A percentile compares a stretch with the other conserved stretches of the same genome.
Conservation (phyloP, 345 rosid species). For the Citrus cavaleriei region DNA sequence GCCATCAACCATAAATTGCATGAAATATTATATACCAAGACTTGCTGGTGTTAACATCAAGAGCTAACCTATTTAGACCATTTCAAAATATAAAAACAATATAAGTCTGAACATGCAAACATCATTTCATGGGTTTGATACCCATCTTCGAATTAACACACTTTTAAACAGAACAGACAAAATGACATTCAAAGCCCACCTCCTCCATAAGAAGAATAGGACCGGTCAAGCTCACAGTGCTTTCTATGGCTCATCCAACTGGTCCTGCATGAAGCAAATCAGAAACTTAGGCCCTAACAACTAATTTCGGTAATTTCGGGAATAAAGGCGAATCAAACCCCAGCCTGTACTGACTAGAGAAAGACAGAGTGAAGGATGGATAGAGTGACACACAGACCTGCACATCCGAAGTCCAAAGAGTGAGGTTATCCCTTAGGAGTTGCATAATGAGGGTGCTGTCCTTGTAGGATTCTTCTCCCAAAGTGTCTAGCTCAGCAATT, state of each 20-base stretch:
- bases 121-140: constrained; percentile 11
- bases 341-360: background rate
- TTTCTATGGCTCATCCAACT: constrained; percentile 66
- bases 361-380: background rate
- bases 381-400: constrained; percentile 46
- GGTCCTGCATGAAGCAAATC: constrained; percentile 49
- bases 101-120: constrained; percentile 13
- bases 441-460: constrained; percentile 99
- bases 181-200: constrained; percentile 76
- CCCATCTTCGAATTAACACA: constrained; percentile 21
- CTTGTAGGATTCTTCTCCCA: constrained; percentile 97
- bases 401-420: constrained; percentile 96
- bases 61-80: constrained; percentile 14
- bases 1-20: background rate
- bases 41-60: constrained; percentile 2
- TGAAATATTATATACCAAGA: background rate
- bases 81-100: constrained; percentile 17
- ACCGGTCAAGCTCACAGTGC: constrained; percentile 16
- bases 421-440: constrained; percentile 88
- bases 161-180: constrained; percentile 24
- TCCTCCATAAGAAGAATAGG: constrained; percentile 47
- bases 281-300: background rate
- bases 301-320: background rate
- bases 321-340: background rate
- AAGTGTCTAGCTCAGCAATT: constrained; percentile 87